Evolutionary conservation across 2,329 filamentous ascomycete species (phyloP).

Genomic region (Trichophyton rubrum): DNA sequence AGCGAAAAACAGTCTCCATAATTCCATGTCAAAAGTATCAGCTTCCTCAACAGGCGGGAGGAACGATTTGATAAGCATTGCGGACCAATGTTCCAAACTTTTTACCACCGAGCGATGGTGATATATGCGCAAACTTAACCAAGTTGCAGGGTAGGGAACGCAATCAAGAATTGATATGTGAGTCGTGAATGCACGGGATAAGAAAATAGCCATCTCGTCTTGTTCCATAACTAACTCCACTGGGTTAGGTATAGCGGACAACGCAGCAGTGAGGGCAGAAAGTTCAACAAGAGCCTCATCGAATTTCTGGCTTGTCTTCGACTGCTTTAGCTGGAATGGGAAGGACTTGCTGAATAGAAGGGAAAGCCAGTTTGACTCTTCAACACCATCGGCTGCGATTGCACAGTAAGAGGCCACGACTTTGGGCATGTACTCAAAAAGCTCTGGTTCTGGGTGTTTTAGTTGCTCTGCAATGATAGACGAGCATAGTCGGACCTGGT

Average conservation of each 20-base stretch:
- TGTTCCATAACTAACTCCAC: slow-evolving; percentile 68
- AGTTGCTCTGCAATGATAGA: slow-evolving; percentile 82
- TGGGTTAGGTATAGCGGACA: slow-evolving; percentile 60
- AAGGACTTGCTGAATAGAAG: slow-evolving; percentile 82
- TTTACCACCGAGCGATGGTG: slow-evolving; percentile 84
- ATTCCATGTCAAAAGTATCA: slow-evolving; percentile 78
- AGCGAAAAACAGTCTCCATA: slow-evolving; percentile 90
- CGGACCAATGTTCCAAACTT: slow-evolving; percentile 68
- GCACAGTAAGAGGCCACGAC: slow-evolving; percentile 79
- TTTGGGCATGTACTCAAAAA: slow-evolving; percentile 80
- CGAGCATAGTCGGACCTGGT: slow-evolving; percentile 86
- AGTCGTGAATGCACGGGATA: slow-evolving; percentile 69
- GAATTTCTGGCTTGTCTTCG: slow-evolving; percentile 50
- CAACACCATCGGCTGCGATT: slow-evolving; percentile 54
- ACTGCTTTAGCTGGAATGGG: slow-evolving; percentile 66
- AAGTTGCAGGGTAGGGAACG: slow-evolving; percentile 75
- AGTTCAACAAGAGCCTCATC: slow-evolving; percentile 84
- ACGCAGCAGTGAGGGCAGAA: slow-evolving; percentile 70
- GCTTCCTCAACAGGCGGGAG: slow-evolving; percentile 83
- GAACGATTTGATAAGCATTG: slow-evolving; percentile 68
- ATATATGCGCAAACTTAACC: slow-evolving; percentile 88
- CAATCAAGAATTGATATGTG: slow-evolving; percentile 81
- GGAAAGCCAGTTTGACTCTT: slow-evolving; percentile 53
- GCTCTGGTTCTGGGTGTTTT: slow-evolving; percentile 62
- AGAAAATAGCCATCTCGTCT: slow-evolving; percentile 59